phyloP scores from a whole-genome alignment of 2,329 filamentous ascomycete genomes.

The Fusarium torulosum region DNA sequence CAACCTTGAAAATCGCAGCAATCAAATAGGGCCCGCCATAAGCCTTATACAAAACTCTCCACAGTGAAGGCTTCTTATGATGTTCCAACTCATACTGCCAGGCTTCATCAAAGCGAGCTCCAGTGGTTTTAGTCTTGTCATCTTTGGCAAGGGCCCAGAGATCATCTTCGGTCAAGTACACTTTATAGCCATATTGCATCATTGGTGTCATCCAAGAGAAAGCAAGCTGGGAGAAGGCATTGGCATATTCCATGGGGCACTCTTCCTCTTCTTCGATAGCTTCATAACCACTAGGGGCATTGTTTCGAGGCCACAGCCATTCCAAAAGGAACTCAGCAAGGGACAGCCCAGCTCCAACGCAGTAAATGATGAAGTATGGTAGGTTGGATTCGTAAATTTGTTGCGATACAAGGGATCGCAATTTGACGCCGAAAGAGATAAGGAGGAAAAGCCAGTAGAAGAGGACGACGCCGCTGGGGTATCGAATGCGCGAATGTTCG shows the following conservation, averaged over 20 bases:
- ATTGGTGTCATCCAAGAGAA: conserved; percentile 99
- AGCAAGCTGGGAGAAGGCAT: conserved; percentile 91
- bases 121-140: conserved; percentile 83
- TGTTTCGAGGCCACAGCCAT: conserved; percentile 86
- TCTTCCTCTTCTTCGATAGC: conserved; percentile 70
- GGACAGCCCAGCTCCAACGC: conserved; percentile 77
- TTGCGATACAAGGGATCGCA: conserved; percentile 86
- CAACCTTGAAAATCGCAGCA: conserved; percentile 87
- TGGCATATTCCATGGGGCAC: conserved; percentile 87
- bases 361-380: conserved; percentile 83
- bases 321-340: conserved; percentile 80
- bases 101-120: conserved; percentile 75
- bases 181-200: conserved; percentile 95
- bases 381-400: conserved; percentile 74
- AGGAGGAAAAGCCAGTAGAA: conserved; percentile 94
- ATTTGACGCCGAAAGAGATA: conserved; percentile 82
- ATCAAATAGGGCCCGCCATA: conserved; percentile 88
- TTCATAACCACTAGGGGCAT: conserved; percentile 66
- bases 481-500: conserved; percentile 84
- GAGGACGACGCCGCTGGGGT: conserved; percentile 87
- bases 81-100: conserved; percentile 82
- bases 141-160: conserved; percentile 89
- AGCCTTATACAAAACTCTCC: conserved; percentile 84
- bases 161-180: conserved; percentile 93
- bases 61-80: conserved; percentile 76